Conservation (phyloP, 2,329 filamentous ascomycete species). For the Colletotrichum trifolii region DNA sequence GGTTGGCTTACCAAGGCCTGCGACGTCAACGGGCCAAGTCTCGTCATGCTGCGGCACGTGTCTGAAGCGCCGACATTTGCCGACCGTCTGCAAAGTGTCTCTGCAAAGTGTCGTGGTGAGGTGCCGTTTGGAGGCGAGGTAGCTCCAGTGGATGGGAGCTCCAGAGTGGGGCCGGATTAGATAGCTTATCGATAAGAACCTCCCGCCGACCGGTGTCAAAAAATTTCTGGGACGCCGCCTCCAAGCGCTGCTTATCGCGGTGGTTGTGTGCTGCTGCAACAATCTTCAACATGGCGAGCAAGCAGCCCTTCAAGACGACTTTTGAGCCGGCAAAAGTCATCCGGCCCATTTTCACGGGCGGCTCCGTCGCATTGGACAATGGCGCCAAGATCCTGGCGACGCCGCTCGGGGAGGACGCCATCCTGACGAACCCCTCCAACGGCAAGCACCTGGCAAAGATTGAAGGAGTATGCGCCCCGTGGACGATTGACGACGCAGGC, state of each 20-base stretch:
- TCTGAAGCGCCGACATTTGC: not conserved
- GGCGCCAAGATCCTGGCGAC: constrained; percentile 86
- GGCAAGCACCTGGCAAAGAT: constrained; percentile 85
- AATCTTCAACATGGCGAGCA: constrained; percentile 64
- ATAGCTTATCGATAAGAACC: constrained; percentile 35
- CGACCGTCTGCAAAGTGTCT: not conserved
- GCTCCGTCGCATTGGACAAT: constrained; percentile 84
- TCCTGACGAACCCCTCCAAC: constrained; percentile 86
- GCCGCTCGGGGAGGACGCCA: constrained; percentile 89
- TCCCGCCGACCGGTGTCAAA: constrained; percentile 20
- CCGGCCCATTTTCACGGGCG: constrained; percentile 93
- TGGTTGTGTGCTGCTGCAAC: constrained; percentile 15
- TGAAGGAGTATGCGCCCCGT: constrained; percentile 74
- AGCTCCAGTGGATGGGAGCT: constrained; percentile 16
- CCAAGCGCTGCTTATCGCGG: constrained; percentile 13
- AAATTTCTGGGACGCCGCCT: constrained; percentile 16
- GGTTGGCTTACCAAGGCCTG: constrained; percentile 61
- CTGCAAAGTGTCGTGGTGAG: not conserved
- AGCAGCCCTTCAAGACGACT: constrained; percentile 81
- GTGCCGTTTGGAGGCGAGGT: constrained; percentile 9
- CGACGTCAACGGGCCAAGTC: constrained; percentile 63
- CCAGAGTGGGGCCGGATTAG: constrained; percentile 25
- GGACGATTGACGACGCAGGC: constrained; percentile 26
- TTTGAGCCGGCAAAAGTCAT: constrained; percentile 87
- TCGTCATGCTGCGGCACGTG: constrained; percentile 27